Evolutionary conservation across 108 stramenopile species (phyloP).

Genomic region (Pinguiococcus pyrenoidosus): DNA sequence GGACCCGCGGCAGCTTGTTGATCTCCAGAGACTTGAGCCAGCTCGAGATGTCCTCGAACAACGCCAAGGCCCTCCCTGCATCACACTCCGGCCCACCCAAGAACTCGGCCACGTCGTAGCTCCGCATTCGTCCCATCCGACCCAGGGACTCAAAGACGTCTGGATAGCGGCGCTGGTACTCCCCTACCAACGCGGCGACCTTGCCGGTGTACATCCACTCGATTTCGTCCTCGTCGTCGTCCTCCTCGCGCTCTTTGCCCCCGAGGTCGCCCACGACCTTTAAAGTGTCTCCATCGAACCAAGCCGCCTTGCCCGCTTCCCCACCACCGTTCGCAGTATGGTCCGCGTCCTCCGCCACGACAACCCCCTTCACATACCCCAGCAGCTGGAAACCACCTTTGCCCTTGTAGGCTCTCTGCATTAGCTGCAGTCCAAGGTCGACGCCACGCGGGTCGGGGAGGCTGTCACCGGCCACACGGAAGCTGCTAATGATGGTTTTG

Average conservation of each 20-base stretch:
- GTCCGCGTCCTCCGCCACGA: conserved; percentile 28
- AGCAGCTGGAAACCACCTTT: conserved; percentile 58
- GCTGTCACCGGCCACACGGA: too few species aligned
- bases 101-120: conserved; percentile 16
- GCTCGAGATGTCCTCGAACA: conserved; percentile 50
- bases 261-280: conserved; percentile 30
- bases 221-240: conserved; percentile 28
- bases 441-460: conserved; percentile 61
- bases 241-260: conserved; percentile 24
- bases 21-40: conserved; percentile 76
- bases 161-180: too few species aligned
- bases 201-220: too few species aligned
- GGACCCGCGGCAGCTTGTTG: conserved; percentile 68
- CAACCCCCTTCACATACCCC: conserved; percentile 68
- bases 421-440: conserved; percentile 88
- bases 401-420: too few species aligned
- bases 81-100: too few species aligned
- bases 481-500: neutral
- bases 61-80: too few species aligned
- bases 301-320: conserved; percentile 36
- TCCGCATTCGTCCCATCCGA: too few species aligned
- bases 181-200: too few species aligned
- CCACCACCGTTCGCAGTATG: conserved; percentile 33
- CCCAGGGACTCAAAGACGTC: too few species aligned
- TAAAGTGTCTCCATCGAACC: conserved; percentile 66